Percentiles rank a stretch among this genome's conserved stretches.
phyloP scores from a whole-genome alignment of 306 rosid genomes.

The Dryas octopetala region DNA sequence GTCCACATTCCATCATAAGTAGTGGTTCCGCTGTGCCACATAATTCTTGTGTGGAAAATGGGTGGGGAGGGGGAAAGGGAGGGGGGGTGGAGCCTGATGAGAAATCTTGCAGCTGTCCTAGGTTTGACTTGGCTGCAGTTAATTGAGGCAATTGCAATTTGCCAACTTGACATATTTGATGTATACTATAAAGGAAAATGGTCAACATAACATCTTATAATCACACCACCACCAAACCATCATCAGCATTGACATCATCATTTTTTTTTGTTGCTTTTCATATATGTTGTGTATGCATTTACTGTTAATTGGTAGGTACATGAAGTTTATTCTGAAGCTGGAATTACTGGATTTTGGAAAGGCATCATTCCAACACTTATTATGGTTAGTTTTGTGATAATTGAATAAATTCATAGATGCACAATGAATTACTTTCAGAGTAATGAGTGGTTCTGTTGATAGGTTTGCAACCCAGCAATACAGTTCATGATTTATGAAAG shows the following conservation, averaged over 20 bases:
- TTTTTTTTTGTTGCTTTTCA: neutral
- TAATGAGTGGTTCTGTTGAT: constrained; percentile 29
- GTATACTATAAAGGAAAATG: neutral
- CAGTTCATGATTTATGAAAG: constrained; percentile 83
- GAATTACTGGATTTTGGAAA: constrained; percentile 79
- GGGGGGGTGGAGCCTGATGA: neutral
- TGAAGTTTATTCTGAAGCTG: constrained; percentile 65
- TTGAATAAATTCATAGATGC: constrained; percentile 14
- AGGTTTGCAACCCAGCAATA: constrained; percentile 89
- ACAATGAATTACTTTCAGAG: neutral
- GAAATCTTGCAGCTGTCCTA: neutral
- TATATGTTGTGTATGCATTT: neutral
- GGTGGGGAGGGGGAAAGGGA: neutral
- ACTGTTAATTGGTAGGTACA: constrained; percentile 39
- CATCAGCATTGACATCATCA: too few relatives aligned
- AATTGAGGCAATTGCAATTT: neutral
- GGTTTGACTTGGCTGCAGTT: neutral
- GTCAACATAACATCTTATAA: neutral
- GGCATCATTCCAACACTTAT: constrained; percentile 83
- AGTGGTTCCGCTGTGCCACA: constrained; percentile 1
- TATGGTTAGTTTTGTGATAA: constrained; percentile 54
- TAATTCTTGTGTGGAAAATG: neutral
- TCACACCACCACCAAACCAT: too few relatives aligned
- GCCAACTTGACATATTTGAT: neutral
- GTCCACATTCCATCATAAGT: neutral